These are phyloP conservation scores for Tympanopsis confertula DNA, from an alignment of 2,329 filamentous ascomycete species.

Conservation along the genomic window DNA sequence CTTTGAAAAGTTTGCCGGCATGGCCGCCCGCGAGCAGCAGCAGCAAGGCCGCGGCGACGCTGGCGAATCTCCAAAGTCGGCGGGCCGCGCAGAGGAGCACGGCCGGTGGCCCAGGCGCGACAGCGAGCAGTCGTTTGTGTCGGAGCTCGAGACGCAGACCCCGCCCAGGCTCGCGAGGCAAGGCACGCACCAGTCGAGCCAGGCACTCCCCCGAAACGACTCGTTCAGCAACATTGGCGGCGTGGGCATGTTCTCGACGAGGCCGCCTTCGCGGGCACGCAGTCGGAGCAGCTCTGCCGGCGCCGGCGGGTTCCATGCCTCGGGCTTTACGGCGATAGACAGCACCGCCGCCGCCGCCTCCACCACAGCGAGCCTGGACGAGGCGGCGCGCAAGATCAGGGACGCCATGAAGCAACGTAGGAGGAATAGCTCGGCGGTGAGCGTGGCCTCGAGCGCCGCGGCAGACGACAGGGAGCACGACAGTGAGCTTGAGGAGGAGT, in stretches of 20 bases:
- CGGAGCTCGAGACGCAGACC: constrained; percentile 20
- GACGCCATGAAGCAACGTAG: constrained; percentile 75
- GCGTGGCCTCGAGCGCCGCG: constrained; percentile 7
- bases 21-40: constrained; percentile 31
- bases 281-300: constrained; percentile 53
- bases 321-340: constrained; percentile 57
- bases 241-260: constrained; percentile 84
- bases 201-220: constrained; percentile 68
- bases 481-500: constrained; percentile 6
- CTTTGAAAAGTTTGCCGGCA: constrained; percentile 60
- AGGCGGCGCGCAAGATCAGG: constrained; percentile 73
- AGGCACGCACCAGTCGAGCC: constrained; percentile 41
- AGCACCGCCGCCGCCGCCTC: too few relatives aligned
- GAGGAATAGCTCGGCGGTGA: constrained; percentile 41
- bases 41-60: constrained; percentile 19
- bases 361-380: constrained; percentile 63
- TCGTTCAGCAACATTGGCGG: constrained; percentile 82
- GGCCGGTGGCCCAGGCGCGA: constrained; percentile 22
- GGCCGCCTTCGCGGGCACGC: constrained; percentile 69
- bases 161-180: constrained; percentile 27
- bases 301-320: constrained; percentile 51
- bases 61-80: constrained; percentile 31
- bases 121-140: constrained; percentile 33
- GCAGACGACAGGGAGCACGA: constrained; percentile 18
- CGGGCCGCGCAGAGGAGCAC: constrained; percentile 11